Evolutionary conservation across 345 rosid genomes (phyloP).

Genomic region (Cardamine chenopodiifolia): DNA sequence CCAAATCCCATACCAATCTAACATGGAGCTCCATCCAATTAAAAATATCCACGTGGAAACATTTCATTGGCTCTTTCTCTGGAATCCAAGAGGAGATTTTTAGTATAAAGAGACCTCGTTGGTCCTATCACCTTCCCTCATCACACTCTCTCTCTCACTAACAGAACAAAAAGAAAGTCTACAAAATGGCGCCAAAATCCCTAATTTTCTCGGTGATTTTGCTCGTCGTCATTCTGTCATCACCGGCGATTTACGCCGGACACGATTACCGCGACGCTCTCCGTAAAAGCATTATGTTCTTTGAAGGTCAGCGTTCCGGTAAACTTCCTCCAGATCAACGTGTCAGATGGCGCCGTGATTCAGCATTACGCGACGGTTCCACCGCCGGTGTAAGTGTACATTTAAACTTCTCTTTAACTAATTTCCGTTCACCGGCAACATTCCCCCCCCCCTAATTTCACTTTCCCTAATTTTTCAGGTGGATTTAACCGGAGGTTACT

Average conservation of each 20-base stretch:
- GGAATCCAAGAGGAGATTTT: conserved; percentile 71
- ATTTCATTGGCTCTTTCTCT: conserved; percentile 43
- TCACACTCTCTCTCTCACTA: conserved; percentile 6
- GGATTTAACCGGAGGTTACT: conserved; percentile 86
- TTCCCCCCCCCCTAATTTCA: background rate
- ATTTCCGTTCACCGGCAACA: background rate
- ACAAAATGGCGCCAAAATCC: conserved; percentile 75
- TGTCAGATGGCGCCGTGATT: conserved; percentile 79
- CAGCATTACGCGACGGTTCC: conserved; percentile 85
- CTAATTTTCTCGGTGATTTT: conserved; percentile 29
- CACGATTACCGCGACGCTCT: conserved; percentile 82
- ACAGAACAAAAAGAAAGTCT: conserved; percentile 16
- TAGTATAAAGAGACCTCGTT: conserved; percentile 51
- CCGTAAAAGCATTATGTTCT: conserved; percentile 83
- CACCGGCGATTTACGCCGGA: conserved; percentile 40
- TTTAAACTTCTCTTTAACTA: background rate
- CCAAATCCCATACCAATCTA: conserved; percentile 35
- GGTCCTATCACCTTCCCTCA: conserved; percentile 24
- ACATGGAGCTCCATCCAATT: conserved; percentile 30
- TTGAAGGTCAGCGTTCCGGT: conserved; percentile 97
- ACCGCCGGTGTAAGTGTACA: conserved; percentile 51
- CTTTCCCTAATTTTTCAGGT: conserved; percentile 45
- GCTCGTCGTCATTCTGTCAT: conserved; percentile 40
- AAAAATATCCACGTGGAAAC: conserved; percentile 56
- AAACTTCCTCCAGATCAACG: conserved; percentile 78